phyloP scores from a whole-genome alignment of 2,329 filamentous ascomycete species.

The Chaetothyriales sp. region DNA sequence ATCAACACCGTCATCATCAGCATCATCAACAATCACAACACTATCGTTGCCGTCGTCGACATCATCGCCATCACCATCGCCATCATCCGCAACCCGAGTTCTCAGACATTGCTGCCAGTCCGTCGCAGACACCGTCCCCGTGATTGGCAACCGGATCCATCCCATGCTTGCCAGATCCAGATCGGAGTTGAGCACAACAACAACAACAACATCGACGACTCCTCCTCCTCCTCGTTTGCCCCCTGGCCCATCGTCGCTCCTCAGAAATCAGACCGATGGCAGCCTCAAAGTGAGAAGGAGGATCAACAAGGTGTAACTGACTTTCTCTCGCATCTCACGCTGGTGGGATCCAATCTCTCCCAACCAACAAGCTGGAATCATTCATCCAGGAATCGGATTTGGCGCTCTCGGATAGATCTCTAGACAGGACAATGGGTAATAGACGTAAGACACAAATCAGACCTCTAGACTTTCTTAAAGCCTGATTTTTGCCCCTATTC shows the following conservation, averaged over 20 bases:
- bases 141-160: not conserved
- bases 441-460: slow-evolving; percentile 1
- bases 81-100: not conserved
- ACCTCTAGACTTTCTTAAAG: slow-evolving; percentile 24
- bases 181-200: not conserved
- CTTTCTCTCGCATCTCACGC: too few species aligned
- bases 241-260: too few species aligned
- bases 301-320: too few species aligned
- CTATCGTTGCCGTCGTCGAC: too few species aligned
- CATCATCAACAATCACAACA: too few species aligned
- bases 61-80: not conserved
- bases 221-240: too few species aligned
- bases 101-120: not conserved
- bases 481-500: slow-evolving; percentile 52
- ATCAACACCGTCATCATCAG: too few species aligned
- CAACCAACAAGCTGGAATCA: not conserved
- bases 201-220: not conserved
- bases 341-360: too few species aligned
- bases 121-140: not conserved
- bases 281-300: too few species aligned
- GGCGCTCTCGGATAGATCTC: not conserved
- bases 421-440: not conserved
- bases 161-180: not conserved
- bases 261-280: too few species aligned
- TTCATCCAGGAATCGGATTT: not conserved